Percentiles rank a stretch among this genome's conserved stretches.
Conservation (phyloP, 139 green algal species). For the Spirogloea muscicola region DNA sequence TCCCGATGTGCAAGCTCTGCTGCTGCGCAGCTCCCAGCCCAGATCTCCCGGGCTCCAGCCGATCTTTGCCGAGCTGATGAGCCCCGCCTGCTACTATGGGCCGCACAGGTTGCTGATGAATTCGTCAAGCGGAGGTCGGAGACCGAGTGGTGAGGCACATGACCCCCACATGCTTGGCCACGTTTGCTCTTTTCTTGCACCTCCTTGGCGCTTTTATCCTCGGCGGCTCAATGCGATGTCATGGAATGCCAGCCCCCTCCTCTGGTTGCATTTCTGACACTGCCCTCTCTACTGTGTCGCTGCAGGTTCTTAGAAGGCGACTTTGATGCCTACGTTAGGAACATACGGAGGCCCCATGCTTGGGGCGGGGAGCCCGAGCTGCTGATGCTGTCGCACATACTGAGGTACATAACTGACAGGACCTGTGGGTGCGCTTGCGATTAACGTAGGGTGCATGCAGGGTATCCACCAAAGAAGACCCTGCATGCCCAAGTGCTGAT, state of each 20-base stretch:
- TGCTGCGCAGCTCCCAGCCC: too few species aligned
- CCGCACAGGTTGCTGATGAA: conserved; percentile 35
- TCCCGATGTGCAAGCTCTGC: too few species aligned
- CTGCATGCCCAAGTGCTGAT: background rate
- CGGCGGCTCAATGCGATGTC: background rate
- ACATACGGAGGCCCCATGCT: conserved; percentile 30
- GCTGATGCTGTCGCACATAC: conserved; percentile 46
- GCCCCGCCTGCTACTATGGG: background rate
- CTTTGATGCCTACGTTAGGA: conserved; percentile 47
- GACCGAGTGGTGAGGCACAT: conserved; percentile 25
- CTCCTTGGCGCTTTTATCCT: background rate
- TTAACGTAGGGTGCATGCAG: background rate
- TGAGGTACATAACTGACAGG: conserved; percentile 21
- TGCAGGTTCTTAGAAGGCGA: conserved; percentile 54
- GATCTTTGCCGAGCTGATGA: too few species aligned
- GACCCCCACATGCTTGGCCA: too few species aligned
- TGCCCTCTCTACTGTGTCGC: conserved; percentile 20
- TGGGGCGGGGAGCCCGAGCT: conserved; percentile 56
- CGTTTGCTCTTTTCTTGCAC: background rate
- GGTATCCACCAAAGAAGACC: background rate
- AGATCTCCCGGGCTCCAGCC: too few species aligned
- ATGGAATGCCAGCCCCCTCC: background rate
- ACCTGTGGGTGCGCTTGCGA: background rate
- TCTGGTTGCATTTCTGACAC: background rate
- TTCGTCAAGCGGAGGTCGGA: conserved; percentile 37